phyloP scores from a whole-genome alignment of 768 basidiomycete species.

The Mycena vitilis region DNA sequence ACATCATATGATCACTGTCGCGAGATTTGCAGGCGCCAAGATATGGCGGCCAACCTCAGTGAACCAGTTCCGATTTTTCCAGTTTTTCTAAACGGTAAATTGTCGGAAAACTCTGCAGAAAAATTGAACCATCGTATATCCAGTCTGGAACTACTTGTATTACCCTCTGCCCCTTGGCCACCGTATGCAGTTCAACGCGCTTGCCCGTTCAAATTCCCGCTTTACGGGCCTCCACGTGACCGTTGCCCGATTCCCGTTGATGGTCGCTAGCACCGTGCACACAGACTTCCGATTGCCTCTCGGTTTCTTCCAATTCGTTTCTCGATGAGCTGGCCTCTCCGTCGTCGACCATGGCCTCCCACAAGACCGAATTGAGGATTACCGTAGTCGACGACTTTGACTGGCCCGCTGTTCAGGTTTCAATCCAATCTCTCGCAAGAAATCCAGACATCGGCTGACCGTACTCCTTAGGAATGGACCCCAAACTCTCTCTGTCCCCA shows the following conservation, averaged over 20 bases:
- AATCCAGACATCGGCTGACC: not conserved
- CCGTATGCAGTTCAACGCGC: no score
- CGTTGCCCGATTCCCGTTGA: constrained; percentile 3
- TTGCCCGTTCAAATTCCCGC: no score
- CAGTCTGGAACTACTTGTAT: no score
- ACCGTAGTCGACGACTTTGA: constrained; percentile 31
- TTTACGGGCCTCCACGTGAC: not conserved
- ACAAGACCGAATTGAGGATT: constrained; percentile 31
- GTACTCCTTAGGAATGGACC: constrained; percentile 19
- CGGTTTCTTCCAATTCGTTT: constrained; percentile 4
- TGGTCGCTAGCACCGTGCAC: constrained; percentile 7
- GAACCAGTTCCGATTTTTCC: no score
- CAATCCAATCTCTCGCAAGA: not conserved
- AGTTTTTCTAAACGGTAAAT: no score
- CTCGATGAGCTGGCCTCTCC: constrained; percentile 37
- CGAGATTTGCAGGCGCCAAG: no score
- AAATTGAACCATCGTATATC: no score
- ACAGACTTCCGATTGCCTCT: not conserved
- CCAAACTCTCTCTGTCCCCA: constrained; percentile 32
- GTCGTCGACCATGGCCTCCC: constrained; percentile 30
- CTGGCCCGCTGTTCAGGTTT: constrained; percentile 34
- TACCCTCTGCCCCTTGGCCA: no score
- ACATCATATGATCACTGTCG: no score
- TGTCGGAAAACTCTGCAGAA: no score
- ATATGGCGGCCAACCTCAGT: no score